These are phyloP conservation scores for Tetradesmus lagerheimii DNA, from an alignment of 139 green algal genomes.

Conservation along the genomic window DNA sequence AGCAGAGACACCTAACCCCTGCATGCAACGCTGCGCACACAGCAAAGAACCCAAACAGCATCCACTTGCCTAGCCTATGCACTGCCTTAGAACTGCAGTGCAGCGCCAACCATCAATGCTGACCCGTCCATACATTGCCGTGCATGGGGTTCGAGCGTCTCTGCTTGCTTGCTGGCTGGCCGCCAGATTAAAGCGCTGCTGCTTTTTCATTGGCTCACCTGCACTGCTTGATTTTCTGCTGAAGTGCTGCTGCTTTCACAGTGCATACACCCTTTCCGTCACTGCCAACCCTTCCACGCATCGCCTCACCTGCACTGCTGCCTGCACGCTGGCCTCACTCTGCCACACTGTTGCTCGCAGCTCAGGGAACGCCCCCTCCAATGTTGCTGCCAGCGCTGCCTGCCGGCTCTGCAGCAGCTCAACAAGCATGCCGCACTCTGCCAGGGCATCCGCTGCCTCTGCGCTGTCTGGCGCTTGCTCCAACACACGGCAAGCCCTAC, in stretches of 20 bases:
- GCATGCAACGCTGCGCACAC: no score
- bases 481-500: slow-evolving; percentile 73
- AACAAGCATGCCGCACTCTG: slow-evolving; percentile 69
- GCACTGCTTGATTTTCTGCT: background rate
- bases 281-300: background rate
- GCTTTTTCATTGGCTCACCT: background rate
- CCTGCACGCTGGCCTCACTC: slow-evolving; percentile 68
- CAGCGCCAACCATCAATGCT: no score
- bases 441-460: slow-evolving; percentile 67
- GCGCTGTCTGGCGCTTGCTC: slow-evolving; percentile 50
- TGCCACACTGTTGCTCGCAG: slow-evolving; percentile 82
- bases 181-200: no score
- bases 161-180: no score
- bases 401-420: slow-evolving; percentile 77
- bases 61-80: no score
- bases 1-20: no score
- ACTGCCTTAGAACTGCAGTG: no score
- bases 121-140: no score
- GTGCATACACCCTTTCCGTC: background rate
- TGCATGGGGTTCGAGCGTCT: no score
- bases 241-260: background rate
- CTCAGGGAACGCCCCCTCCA: slow-evolving; percentile 81
- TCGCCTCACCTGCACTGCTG: slow-evolving; percentile 72
- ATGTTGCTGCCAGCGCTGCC: slow-evolving; percentile 56
- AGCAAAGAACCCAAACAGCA: no score